Evolutionary conservation across 2,329 filamentous ascomycete genomes (phyloP).

Genomic region (Nemania abortiva): DNA sequence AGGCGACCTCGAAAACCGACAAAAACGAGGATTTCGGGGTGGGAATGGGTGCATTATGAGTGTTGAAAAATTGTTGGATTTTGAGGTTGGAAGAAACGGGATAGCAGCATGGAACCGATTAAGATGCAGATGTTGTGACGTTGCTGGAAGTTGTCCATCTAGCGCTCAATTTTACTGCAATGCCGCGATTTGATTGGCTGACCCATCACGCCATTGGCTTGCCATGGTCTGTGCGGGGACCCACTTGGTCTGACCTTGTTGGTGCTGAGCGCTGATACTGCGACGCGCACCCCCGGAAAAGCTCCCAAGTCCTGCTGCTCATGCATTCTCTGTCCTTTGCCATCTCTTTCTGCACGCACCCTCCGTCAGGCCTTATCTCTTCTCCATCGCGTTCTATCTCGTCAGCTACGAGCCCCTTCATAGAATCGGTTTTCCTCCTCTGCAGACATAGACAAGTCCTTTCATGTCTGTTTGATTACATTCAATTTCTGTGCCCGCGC

Average conservation of each 20-base stretch:
- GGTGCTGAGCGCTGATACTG: constrained; percentile 35
- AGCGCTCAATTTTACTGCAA: constrained; percentile 24
- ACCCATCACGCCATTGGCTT: constrained; percentile 38
- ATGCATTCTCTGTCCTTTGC: constrained; percentile 29
- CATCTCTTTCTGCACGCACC: constrained; percentile 29
- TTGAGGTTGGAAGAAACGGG: constrained; percentile 48
- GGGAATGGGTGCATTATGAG: constrained; percentile 19
- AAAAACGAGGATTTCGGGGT: constrained; percentile 21
- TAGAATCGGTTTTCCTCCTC: constrained; percentile 8
- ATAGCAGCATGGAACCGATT: constrained; percentile 41
- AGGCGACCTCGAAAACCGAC: constrained; percentile 42
- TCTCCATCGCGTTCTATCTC: constrained; percentile 16
- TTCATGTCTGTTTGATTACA: constrained; percentile 25
- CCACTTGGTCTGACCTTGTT: constrained; percentile 30
- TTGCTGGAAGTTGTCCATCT: constrained; percentile 44
- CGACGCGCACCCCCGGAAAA: constrained; percentile 40
- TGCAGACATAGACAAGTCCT: constrained; percentile 18
- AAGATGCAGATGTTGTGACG: constrained; percentile 49
- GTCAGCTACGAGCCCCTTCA: not conserved
- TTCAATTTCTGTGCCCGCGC: constrained; percentile 7
- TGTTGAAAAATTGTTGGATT: constrained; percentile 35
- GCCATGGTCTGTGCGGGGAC: constrained; percentile 44
- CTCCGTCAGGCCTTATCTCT: constrained; percentile 12
- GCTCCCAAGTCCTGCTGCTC: constrained; percentile 28
- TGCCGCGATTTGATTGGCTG: constrained; percentile 46